Conservation (phyloP, 140 eudicot species). For the Stevia rebaudiana region DNA sequence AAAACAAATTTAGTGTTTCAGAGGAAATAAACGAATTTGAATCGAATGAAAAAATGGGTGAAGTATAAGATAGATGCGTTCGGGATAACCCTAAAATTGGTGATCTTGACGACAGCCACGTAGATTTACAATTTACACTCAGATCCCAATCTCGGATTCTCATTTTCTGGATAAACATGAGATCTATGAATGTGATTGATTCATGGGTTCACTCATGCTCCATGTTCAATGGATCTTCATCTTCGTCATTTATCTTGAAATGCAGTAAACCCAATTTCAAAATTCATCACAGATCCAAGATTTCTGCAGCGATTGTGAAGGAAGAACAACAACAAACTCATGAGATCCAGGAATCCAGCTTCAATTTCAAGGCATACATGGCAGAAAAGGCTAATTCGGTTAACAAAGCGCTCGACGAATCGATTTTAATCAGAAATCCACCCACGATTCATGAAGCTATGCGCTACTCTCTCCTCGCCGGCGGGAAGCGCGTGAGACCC, state of each 20-base stretch:
- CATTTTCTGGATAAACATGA: slow-evolving; percentile 28
- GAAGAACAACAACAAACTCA: too few species aligned
- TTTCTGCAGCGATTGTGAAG: slow-evolving; percentile 38
- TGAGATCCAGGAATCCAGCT: neutral
- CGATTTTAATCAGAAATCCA: neutral
- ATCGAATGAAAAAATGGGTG: too few species aligned
- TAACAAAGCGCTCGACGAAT: neutral
- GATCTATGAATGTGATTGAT: slow-evolving; percentile 44
- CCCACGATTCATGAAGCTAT: neutral
- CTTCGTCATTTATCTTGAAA: slow-evolving; percentile 27
- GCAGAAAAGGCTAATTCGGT: neutral
- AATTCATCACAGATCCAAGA: slow-evolving; percentile 20
- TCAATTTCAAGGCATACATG: neutral
- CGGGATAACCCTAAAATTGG: too few species aligned
- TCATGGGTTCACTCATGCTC: slow-evolving; percentile 51
- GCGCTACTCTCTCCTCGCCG: neutral
- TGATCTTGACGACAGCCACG: too few species aligned
- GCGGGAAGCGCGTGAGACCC: neutral
- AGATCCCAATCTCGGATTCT: too few species aligned
- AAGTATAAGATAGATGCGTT: too few species aligned
- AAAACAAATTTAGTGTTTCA: too few species aligned
- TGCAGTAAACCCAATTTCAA: slow-evolving; percentile 22
- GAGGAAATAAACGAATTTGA: too few species aligned
- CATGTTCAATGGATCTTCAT: slow-evolving; percentile 29
- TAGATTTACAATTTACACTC: too few species aligned